phyloP scores from a whole-genome alignment of 306 rosid genomes.

The Begonia loranthoides region DNA sequence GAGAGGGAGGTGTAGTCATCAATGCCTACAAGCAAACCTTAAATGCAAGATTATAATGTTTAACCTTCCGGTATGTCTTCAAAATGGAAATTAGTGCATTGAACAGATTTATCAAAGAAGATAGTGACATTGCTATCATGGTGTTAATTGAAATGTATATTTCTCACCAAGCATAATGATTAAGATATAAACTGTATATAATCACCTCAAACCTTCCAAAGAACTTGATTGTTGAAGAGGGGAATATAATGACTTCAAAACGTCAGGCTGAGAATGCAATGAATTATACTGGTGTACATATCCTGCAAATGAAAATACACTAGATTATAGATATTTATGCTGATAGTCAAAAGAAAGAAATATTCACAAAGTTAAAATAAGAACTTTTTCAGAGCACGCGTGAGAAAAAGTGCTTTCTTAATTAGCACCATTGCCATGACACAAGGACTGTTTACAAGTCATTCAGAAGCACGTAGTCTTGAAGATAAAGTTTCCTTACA shows the following conservation, averaged over 20 bases:
- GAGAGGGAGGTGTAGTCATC: no score
- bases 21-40: neutral
- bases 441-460: no score
- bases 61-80: neutral
- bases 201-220: slow-evolving; percentile 92
- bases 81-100: neutral
- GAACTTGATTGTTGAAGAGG: slow-evolving; percentile 96
- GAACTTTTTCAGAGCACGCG: no score
- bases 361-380: neutral
- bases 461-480: no score
- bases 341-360: slow-evolving; percentile 7
- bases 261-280: slow-evolving; percentile 90
- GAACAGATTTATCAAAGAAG: neutral
- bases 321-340: slow-evolving; percentile 9
- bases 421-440: no score
- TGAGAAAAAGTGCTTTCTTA: no score
- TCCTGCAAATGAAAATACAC: slow-evolving; percentile 35
- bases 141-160: no score
- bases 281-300: slow-evolving; percentile 89
- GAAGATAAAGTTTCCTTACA: no score
- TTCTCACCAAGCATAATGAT: neutral
- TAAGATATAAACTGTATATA: neutral
- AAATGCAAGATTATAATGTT: neutral
- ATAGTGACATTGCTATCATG: no score
- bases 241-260: slow-evolving; percentile 86